Base-by-base conservation (phyloP, 768 basidiomycete species). In the Suillus placidus region DNA sequence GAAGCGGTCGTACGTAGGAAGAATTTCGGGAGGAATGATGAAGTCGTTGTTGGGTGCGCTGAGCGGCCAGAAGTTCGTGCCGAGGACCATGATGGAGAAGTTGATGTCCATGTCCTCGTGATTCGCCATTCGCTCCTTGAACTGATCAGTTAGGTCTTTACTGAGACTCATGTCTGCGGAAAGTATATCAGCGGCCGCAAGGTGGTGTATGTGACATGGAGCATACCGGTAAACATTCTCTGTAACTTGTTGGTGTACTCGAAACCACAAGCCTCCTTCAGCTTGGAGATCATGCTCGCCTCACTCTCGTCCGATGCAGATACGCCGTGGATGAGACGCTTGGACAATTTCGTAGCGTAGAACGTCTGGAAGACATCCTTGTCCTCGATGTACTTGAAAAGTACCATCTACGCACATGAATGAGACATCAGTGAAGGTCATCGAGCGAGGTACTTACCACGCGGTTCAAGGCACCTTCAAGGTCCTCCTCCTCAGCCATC, bases 341-440 rank as follows among this genome's bases (percentile, higher is more conserved):
- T 93, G 42, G 93, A 93, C 30, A 99, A 80, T 77, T 94, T 96
- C 68, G 94, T 97, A 18, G 91, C 92, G 80, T 99, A 99, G 84
- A 97, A 99, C 20, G 92, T 92, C 74, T 97, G 95, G 88, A 98
- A 99, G 14, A 99, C 94, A 70, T 99, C 97, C 82, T 97, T 97
- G 83, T 99, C 96, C 75, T 96, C 94, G 71, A 98, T 91, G 79
- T 97, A 99, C 76, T 95, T 95, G 91, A 99, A 97, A 58, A 99
- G 81, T 16, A 93, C 84, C 95, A 98, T 97, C 97, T 99, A 73
- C 2, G 68, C 20, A 43, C 16, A 34, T 43, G 61, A 51, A 60
- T 62, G 54, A 65, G 37, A 60, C 8, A 40, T 75, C 47, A 70
- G 12, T 7, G 13, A 35, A 35, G 30, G 30, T 14, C 55, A 0